A percentile compares a stretch with the other conserved stretches of the same genome.
phyloP scores from a whole-genome alignment of 805 yeast species.

The Scheffersomyces amazonensis region DNA sequence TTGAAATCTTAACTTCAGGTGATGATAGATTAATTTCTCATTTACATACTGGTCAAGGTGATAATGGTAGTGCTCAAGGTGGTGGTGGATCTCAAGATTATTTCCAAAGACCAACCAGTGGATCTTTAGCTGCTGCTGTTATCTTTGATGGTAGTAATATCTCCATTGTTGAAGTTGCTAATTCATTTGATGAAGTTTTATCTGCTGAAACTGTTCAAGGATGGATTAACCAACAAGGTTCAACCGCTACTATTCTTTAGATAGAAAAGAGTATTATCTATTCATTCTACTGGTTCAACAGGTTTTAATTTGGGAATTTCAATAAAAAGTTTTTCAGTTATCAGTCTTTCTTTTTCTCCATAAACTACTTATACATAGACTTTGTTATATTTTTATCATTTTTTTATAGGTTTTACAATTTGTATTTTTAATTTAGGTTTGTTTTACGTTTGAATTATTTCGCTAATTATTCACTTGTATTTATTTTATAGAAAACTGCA shows the following conservation, averaged over 20 bases:
- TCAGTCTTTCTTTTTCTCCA: too few species aligned
- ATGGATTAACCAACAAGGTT: slow-evolving; percentile 59
- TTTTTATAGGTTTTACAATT: too few species aligned
- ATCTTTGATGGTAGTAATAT: slow-evolving; percentile 61
- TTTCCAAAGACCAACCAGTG: slow-evolving; percentile 78
- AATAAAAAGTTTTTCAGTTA: too few species aligned
- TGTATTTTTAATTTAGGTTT: too few species aligned
- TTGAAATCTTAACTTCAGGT: slow-evolving; percentile 82
- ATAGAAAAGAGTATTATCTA: too few species aligned
- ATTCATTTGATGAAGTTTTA: slow-evolving; percentile 48
- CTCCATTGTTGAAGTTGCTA: slow-evolving; percentile 60
- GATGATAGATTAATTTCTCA: slow-evolving; percentile 73
- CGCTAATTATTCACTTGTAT: too few species aligned
- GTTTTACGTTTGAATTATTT: too few species aligned
- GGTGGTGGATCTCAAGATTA: slow-evolving; percentile 91
- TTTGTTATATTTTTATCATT: too few species aligned
- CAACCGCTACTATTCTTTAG: slow-evolving; percentile 32
- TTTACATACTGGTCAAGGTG: slow-evolving; percentile 82
- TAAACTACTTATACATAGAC: too few species aligned
- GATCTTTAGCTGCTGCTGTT: slow-evolving; percentile 86
- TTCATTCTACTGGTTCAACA: too few species aligned
- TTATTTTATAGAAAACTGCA: too few species aligned
- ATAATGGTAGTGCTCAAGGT: slow-evolving; percentile 42
- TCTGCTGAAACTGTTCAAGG: slow-evolving; percentile 44
- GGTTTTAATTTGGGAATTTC: too few species aligned